Percentiles rank a stretch among this genome's conserved stretches.
Conservation (phyloP, 2,329 filamentous ascomycete species). For the Ascochyta clinopodiicola region DNA sequence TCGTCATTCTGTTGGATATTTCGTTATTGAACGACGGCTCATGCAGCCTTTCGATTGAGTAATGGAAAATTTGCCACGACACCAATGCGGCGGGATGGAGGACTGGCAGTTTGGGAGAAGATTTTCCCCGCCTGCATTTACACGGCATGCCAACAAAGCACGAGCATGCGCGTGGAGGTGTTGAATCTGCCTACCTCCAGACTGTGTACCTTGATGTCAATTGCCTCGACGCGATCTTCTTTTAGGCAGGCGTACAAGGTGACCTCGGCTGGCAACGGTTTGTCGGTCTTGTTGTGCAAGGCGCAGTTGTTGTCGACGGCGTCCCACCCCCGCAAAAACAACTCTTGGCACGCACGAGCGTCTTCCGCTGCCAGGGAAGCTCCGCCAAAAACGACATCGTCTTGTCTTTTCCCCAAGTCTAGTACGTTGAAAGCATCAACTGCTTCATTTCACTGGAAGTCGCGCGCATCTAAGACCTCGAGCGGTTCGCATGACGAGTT, state of each 20-base stretch:
- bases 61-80: background rate
- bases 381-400: background rate
- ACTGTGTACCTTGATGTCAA: conserved; percentile 4
- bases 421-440: background rate
- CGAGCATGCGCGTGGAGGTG: background rate
- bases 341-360: background rate
- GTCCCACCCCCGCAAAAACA: conserved; percentile 1
- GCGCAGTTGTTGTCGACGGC: conserved; percentile 1
- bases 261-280: conserved; percentile 13
- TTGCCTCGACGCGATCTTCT: conserved; percentile 1
- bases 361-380: background rate
- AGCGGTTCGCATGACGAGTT: conserved; percentile 1
- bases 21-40: no score
- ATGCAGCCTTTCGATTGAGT: background rate
- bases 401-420: background rate
- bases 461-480: conserved; percentile 2
- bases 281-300: background rate
- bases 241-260: conserved; percentile 15
- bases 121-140: background rate
- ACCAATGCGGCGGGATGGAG: background rate
- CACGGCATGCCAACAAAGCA: background rate
- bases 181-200: background rate
- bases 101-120: no score
- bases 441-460: background rate
- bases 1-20: no score